These are phyloP conservation scores for Zygosaccharomyces rouxii DNA, from an alignment of 805 yeast genomes.

Conservation along the genomic window DNA sequence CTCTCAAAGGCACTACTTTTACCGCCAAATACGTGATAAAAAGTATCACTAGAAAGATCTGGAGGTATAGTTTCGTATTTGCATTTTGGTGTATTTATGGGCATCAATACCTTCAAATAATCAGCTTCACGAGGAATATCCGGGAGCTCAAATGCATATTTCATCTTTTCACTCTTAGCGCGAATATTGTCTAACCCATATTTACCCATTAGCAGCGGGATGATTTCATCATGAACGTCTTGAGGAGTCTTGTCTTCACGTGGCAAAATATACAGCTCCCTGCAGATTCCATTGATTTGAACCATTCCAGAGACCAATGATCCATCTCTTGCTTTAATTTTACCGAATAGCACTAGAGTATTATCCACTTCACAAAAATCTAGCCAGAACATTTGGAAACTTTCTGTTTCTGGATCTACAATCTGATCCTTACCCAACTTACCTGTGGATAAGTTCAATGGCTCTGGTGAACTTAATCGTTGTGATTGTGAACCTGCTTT, in stretches of 20 bases:
- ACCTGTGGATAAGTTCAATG: constrained; percentile 11
- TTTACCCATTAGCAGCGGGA: constrained; percentile 57
- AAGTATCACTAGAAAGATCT: constrained; percentile 70
- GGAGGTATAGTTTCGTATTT: constrained; percentile 49
- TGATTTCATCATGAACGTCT: constrained; percentile 76
- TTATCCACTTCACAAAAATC: constrained; percentile 79
- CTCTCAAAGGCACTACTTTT: constrained; percentile 72
- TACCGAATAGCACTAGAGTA: constrained; percentile 73
- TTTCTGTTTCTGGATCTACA: constrained; percentile 40
- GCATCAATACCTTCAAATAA: constrained; percentile 73
- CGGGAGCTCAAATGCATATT: constrained; percentile 84
- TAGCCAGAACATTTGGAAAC: constrained; percentile 79
- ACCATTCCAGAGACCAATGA: constrained; percentile 67
- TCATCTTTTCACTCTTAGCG: constrained; percentile 66
- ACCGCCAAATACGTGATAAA: constrained; percentile 75
- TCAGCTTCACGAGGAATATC: constrained; percentile 73
- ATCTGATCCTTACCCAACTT: constrained; percentile 30
- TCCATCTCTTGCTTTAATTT: constrained; percentile 56
- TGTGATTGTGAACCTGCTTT: neutral
- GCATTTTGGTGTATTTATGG: constrained; percentile 61
- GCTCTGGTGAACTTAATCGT: constrained; percentile 7
- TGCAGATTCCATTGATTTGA: constrained; percentile 62
- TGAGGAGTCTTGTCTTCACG: constrained; percentile 49
- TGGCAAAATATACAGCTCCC: constrained; percentile 79
- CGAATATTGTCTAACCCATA: constrained; percentile 59